Evolutionary conservation across 2,329 filamentous ascomycete species (phyloP).

Genomic region (Exutisphaerella laricina): DNA sequence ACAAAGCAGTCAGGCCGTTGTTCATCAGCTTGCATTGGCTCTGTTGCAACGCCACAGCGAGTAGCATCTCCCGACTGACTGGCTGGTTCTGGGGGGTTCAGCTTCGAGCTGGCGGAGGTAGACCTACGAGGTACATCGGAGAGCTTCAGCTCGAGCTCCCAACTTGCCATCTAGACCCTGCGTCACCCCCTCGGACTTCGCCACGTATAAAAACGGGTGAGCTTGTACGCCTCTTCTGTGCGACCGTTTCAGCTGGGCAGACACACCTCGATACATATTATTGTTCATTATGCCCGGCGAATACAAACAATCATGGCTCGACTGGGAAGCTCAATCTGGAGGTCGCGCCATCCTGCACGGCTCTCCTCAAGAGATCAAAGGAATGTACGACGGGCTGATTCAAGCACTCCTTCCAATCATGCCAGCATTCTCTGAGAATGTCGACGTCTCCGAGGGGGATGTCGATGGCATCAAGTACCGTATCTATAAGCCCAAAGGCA

Average conservation of each 20-base stretch:
- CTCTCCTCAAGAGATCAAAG: conserved; percentile 22
- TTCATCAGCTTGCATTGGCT: background rate
- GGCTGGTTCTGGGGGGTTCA: background rate
- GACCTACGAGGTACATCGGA: background rate
- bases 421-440: conserved; percentile 19
- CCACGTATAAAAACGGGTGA: no score
- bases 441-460: conserved; percentile 20
- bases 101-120: background rate
- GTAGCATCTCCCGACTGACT: background rate
- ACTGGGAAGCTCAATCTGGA: conserved; percentile 20
- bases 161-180: background rate
- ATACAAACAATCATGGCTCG: conserved; percentile 22
- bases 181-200: conserved; percentile 13
- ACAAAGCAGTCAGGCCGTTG: background rate
- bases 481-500: conserved; percentile 21
- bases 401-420: conserved; percentile 16
- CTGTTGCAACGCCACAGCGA: background rate
- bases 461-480: conserved; percentile 22
- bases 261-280: no score
- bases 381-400: conserved; percentile 16
- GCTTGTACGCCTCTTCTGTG: no score
- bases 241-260: no score
- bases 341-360: conserved; percentile 21
- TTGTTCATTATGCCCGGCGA: conserved; percentile 12
- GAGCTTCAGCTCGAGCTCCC: background rate